Evolutionary conservation across 192 early-diverging fungal species (phyloP).

Genomic region (Backusella westeae): DNA sequence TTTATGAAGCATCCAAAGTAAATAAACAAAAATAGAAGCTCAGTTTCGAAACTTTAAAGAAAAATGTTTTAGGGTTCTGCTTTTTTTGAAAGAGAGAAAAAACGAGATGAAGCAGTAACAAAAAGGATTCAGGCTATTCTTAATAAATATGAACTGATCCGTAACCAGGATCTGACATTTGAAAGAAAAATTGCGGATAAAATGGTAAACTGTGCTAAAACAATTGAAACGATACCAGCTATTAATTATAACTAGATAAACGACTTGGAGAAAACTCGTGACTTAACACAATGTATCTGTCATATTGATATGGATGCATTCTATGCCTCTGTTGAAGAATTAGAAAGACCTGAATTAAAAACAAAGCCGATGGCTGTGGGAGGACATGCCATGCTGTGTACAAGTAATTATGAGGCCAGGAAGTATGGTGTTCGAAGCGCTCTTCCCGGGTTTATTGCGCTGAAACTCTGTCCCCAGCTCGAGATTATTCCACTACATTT

Average conservation of each 20-base stretch:
- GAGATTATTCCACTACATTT: constrained; percentile 48
- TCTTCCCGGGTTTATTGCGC: constrained; percentile 64
- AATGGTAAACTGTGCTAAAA: constrained; percentile 22
- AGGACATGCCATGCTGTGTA: constrained; percentile 51
- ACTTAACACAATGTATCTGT: constrained; percentile 52
- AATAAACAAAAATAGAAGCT: background rate
- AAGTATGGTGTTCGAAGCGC: constrained; percentile 67
- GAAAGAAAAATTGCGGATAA: constrained; percentile 37
- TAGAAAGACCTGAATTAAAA: constrained; percentile 60
- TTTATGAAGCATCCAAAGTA: constrained; percentile 63
- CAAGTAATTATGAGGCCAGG: constrained; percentile 65
- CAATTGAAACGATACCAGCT: constrained; percentile 20
- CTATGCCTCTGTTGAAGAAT: constrained; percentile 70
- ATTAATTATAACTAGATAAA: constrained; percentile 20
- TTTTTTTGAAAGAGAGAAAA: constrained; percentile 53
- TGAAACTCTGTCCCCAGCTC: constrained; percentile 58
- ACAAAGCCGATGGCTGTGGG: constrained; percentile 62
- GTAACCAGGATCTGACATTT: constrained; percentile 36
- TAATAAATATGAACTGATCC: constrained; percentile 34
- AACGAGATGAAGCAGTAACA: constrained; percentile 39
- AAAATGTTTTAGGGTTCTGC: constrained; percentile 37
- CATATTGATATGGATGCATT: constrained; percentile 77
- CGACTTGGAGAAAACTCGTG: constrained; percentile 40
- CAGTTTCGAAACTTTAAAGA: background rate
- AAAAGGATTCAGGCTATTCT: constrained; percentile 39